phyloP scores from a whole-genome alignment of 352 stramenopile species.

The Globisporangium carolinianum region DNA sequence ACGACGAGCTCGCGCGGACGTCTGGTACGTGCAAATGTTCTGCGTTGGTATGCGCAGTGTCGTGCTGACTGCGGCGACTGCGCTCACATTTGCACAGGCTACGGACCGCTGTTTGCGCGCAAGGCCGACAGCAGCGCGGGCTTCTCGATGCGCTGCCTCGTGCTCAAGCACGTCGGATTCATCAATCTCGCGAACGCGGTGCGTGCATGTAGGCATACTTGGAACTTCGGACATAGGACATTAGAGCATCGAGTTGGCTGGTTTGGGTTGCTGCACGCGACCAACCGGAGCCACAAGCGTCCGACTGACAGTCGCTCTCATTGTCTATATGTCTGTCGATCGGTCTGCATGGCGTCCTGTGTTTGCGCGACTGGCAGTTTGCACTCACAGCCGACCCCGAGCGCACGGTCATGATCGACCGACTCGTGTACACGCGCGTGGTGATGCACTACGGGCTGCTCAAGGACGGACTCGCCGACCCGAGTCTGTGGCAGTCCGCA shows the following conservation, averaged over 20 bases:
- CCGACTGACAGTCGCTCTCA: too few species aligned
- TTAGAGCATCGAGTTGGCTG: too few species aligned
- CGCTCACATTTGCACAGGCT: slow-evolving; percentile 17
- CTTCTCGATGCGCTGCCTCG: slow-evolving; percentile 27
- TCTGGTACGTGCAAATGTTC: slow-evolving; percentile 14
- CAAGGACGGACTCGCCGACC: slow-evolving; percentile 42
- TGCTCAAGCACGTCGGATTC: slow-evolving; percentile 46
- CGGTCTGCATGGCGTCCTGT: too few species aligned
- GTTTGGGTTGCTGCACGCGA: too few species aligned
- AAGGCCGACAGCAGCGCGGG: slow-evolving; percentile 26
- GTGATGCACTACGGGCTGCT: slow-evolving; percentile 36
- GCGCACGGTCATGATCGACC: slow-evolving; percentile 31
- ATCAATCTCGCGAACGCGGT: slow-evolving; percentile 47
- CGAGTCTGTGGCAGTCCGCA: slow-evolving; percentile 38
- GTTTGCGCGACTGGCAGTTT: slow-evolving; percentile 16
- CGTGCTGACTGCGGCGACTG: background rate
- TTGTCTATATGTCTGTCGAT: too few species aligned
- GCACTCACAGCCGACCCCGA: slow-evolving; percentile 22
- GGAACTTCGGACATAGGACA: too few species aligned
- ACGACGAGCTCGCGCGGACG: slow-evolving; percentile 27
- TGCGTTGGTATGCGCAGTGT: too few species aligned
- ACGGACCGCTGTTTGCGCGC: slow-evolving; percentile 38
- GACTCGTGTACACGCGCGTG: slow-evolving; percentile 42
- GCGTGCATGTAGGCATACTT: background rate
- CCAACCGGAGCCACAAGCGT: too few species aligned